Base-by-base conservation (phyloP, 2,329 filamentous ascomycete species). In the Fusarium sp. region DNA sequence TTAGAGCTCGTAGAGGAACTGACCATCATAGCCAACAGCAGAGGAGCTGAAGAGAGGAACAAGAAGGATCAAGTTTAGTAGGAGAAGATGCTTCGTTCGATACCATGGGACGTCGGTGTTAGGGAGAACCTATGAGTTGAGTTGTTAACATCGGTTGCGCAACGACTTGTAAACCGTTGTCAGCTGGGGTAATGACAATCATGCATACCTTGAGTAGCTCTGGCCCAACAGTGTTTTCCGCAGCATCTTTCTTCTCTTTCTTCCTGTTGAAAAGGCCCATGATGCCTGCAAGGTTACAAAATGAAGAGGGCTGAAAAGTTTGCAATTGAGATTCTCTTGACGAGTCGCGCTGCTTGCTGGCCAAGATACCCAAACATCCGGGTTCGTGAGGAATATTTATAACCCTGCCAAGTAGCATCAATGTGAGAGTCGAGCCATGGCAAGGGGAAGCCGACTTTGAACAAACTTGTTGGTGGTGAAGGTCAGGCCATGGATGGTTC, bases 11-110 rank as follows among this genome's bases (percentile, higher is more conserved):
- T 6, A 10, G 27, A 14, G 16, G 6, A 40, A 14, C 27, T 34
- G 0, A 79, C 79, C 81, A 76, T 83, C 81, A 51, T 81, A 83
- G 9, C 81, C 81, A 13, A 77, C 77, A 10, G 80, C 77, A 2
- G 79, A 75, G 0, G 80, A 80, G 1, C 79, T 81, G 0, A 83
- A 66, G 6, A 83, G 70, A 1, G 81, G 81, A 2, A 83, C 71
- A 7, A 82, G 59, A 0, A 84, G 75, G 23, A 81, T 72, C 13
- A 82, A 65, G 58, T 83, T 83, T 8, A 83, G 75, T 16, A 77
- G 62, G 5, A 83, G 70, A 2, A 84, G 71, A 72, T 83, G 80
- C 2, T 76, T 74, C 11, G 77, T 74, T 6, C 77, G 75, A 58
- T 79, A 82, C 82, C 82, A 83, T 27, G 76, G 75, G 20, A 73